Conservation (phyloP, 257 asterid species). For the Solanum lycopersicoides region DNA sequence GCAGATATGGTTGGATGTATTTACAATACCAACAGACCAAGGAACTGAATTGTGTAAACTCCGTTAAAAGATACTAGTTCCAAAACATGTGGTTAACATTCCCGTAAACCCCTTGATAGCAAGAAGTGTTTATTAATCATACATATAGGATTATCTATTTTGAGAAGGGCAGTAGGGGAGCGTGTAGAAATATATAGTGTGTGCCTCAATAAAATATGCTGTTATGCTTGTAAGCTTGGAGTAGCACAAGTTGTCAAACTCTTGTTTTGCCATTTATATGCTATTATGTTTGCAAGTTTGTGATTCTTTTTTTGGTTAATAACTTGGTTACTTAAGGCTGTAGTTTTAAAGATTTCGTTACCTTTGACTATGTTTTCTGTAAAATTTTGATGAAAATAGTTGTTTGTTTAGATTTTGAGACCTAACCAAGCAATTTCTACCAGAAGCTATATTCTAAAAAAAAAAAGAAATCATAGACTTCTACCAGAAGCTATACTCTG, state of each 20-base stretch:
- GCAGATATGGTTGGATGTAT: neutral
- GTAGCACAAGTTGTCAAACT: neutral
- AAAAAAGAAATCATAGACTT: no score
- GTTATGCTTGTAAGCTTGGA: neutral
- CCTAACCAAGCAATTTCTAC: neutral
- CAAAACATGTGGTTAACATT: neutral
- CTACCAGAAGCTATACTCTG: no score
- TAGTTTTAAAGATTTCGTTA: neutral
- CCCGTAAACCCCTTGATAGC: neutral
- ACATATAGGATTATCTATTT: neutral
- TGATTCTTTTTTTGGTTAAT: neutral
- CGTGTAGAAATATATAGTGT: neutral
- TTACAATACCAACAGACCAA: neutral
- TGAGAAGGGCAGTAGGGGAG: neutral
- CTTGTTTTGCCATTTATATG: neutral
- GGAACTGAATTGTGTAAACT: neutral
- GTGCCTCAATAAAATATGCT: neutral
- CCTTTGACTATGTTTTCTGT: neutral
- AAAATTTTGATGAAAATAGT: neutral
- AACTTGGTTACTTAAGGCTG: neutral
- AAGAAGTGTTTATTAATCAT: neutral
- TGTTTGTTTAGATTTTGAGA: neutral
- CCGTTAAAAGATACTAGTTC: neutral
- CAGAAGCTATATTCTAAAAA: no score
- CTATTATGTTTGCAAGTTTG: neutral